Percentiles rank a stretch among this genome's conserved stretches.
Conservation (phyloP, 306 rosid species). For the Calophaca sinica region DNA sequence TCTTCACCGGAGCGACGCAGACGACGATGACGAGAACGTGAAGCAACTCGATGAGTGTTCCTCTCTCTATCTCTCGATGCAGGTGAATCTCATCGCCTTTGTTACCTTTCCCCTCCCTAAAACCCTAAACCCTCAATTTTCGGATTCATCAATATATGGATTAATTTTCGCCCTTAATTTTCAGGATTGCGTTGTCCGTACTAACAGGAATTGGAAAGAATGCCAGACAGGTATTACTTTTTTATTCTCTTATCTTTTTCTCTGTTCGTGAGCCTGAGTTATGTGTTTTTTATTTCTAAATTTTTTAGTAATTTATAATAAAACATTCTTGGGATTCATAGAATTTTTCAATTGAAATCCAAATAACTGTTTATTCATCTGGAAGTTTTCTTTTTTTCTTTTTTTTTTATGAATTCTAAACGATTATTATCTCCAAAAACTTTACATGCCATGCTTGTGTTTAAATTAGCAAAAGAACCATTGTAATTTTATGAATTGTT, state of each 20-base stretch:
- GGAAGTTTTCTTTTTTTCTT: background rate
- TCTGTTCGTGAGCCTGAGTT: background rate
- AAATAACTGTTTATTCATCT: background rate
- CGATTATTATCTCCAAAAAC: background rate
- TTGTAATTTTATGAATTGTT: background rate
- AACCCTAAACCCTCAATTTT: constrained; percentile 57
- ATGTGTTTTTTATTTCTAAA: background rate
- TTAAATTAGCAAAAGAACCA: background rate
- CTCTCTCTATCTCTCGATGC: constrained; percentile 68
- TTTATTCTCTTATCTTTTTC: background rate
- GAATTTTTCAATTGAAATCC: background rate
- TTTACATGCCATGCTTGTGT: constrained; percentile 8
- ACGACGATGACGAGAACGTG: constrained; percentile 81
- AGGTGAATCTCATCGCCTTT: constrained; percentile 53
- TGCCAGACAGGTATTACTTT: constrained; percentile 67
- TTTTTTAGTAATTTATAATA: background rate
- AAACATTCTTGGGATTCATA: background rate
- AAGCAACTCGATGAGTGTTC: constrained; percentile 85
- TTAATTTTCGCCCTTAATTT: background rate
- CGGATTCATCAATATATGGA: background rate
- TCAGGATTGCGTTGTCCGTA: constrained; percentile 79
- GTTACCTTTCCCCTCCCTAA: constrained; percentile 15
- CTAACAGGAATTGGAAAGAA: constrained; percentile 77
- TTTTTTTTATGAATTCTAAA: background rate
- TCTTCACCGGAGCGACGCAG: constrained; percentile 63